phyloP scores from a whole-genome alignment of 371 early-diverging fungal species.

The Apophysomyces variabilis region DNA sequence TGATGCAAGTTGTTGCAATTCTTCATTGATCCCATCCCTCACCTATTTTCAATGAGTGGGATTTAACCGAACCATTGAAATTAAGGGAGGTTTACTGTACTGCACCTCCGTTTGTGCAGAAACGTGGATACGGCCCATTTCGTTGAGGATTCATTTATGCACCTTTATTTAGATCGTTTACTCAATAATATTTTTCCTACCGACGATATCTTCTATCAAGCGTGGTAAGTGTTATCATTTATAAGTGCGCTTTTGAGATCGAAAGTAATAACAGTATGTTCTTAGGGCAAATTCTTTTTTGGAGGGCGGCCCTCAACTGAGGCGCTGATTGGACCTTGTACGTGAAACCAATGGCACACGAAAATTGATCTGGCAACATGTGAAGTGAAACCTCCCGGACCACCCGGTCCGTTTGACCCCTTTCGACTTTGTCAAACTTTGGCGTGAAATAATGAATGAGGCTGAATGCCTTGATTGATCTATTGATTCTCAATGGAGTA shows the following conservation, averaged over 20 bases:
- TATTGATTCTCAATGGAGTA: too few relatives aligned
- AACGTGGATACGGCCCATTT: background rate
- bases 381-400: constrained; percentile 3
- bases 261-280: background rate
- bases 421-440: constrained; percentile 12
- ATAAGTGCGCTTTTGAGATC: background rate
- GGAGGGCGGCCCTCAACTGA: background rate
- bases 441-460: background rate
- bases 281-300: constrained; percentile 9
- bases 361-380: constrained; percentile 4
- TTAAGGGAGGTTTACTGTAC: too few relatives aligned
- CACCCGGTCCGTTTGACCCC: background rate
- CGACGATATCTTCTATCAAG: constrained; percentile 3
- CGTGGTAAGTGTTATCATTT: constrained; percentile 5
- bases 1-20: too few relatives aligned
- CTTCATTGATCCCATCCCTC: too few relatives aligned
- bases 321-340: constrained; percentile 9
- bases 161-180: constrained; percentile 4
- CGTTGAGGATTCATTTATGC: background rate
- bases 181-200: background rate
- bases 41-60: too few relatives aligned
- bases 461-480: background rate
- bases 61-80: too few relatives aligned
- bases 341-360: constrained; percentile 1
- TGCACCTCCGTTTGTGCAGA: background rate